phyloP scores from a whole-genome alignment of 306 rosid genomes.

The Bauhinia variegata region DNA sequence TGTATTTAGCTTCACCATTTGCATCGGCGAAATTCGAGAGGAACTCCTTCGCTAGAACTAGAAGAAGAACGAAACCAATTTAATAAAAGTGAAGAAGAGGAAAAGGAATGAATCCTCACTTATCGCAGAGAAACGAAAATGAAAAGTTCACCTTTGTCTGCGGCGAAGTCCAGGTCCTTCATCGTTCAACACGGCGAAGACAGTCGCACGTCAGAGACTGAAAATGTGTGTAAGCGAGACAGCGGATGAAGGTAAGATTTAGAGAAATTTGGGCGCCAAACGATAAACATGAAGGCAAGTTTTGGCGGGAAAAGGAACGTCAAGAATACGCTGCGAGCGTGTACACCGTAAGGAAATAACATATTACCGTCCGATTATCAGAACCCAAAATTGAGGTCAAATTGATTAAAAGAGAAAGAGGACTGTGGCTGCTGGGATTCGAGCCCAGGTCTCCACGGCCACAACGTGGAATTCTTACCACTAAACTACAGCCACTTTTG shows the following conservation, averaged over 20 bases:
- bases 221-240: neutral
- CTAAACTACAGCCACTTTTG: slow-evolving; percentile 72
- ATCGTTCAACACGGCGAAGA: slow-evolving; percentile 42
- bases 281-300: slow-evolving; percentile 5
- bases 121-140: neutral
- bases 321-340: slow-evolving; percentile 5
- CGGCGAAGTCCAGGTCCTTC: slow-evolving; percentile 61
- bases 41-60: slow-evolving; percentile 83
- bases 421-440: slow-evolving; percentile 65
- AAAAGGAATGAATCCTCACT: neutral
- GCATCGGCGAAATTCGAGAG: slow-evolving; percentile 74
- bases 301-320: slow-evolving; percentile 84
- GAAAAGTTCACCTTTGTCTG: slow-evolving; percentile 68
- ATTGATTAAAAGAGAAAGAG: neutral
- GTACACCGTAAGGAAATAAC: neutral
- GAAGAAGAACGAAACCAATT: neutral
- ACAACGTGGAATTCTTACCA: slow-evolving; percentile 67
- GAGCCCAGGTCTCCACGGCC: slow-evolving; percentile 78
- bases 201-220: slow-evolving; percentile 15
- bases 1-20: slow-evolving; percentile 74
- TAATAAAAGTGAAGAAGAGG: neutral
- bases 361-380: neutral
- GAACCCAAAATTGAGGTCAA: neutral
- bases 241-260: neutral
- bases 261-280: slow-evolving; percentile 67